Conservation (phyloP, 306 rosid genomes). For the Oxytropis ochrocephala region DNA sequence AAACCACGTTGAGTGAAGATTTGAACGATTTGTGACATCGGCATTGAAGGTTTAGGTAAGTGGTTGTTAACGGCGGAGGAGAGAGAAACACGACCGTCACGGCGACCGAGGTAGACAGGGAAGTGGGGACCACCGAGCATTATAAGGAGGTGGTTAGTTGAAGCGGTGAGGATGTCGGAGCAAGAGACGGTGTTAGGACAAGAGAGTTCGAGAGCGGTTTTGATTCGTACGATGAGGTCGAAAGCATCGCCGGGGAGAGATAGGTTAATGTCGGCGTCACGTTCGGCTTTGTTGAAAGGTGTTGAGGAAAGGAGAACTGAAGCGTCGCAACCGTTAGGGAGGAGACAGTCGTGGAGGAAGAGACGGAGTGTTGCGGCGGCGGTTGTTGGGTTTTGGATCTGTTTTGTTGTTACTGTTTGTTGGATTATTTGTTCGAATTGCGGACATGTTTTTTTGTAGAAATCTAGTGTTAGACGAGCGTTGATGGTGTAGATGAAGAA, state of each 20-base stretch:
- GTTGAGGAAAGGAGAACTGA: conserved; percentile 57
- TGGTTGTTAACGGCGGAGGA: conserved; percentile 33
- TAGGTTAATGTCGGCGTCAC: conserved; percentile 51
- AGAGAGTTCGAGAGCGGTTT: conserved; percentile 50
- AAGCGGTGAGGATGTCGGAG: conserved; percentile 47
- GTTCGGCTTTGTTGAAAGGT: conserved; percentile 45
- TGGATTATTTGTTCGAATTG: conserved; percentile 37
- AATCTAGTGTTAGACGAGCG: conserved; percentile 36
- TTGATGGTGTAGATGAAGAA: neutral
- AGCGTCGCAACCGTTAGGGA: conserved; percentile 59
- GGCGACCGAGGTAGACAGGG: conserved; percentile 41
- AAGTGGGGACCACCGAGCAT: conserved; percentile 58
- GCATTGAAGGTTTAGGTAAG: conserved; percentile 56
- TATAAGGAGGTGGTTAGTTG: conserved; percentile 42
- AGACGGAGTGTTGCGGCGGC: conserved; percentile 55
- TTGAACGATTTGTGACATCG: conserved; percentile 37
- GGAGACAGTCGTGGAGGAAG: conserved; percentile 67
- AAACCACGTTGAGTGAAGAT: conserved; percentile 57
- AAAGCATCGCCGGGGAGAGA: conserved; percentile 65
- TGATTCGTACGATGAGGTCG: conserved; percentile 51
- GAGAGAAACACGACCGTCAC: conserved; percentile 39
- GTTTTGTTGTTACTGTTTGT: conserved; percentile 25
- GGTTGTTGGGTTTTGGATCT: conserved; percentile 44
- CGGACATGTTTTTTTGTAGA: conserved; percentile 47
- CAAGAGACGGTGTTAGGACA: conserved; percentile 60